Evolutionary conservation across 169 alveolate species (phyloP), one percentile per base, ranked within the genome.

Genomic region (Hepatocystis sp.): DNA sequence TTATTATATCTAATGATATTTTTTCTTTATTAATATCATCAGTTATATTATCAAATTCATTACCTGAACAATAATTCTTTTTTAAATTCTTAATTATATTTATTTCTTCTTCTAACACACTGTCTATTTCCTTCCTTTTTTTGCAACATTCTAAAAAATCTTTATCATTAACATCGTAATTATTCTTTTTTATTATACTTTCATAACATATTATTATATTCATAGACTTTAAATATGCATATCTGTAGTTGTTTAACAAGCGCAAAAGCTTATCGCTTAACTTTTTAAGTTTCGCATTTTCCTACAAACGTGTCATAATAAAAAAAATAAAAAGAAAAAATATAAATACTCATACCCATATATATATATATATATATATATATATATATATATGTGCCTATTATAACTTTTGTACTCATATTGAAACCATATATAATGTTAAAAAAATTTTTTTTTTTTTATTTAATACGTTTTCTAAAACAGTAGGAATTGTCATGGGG

Each of bases 191-290:
- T 8, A 81, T 51, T 61, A 81, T 17, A 1, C n/a, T 63, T 21
- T 81, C 89, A 34, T 81, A 81, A 60, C 44, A 28, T 2, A n/a
- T 32, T 15, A 81, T 55, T 34, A 81, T 39, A 13, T 61, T 67
- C n/a, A 78, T 3, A 8, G 89, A 47, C 51, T 47, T 60, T 44
- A 78, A 34, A 49, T 78, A 78, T 15, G 89, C 89, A 19, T 44
- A 51, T 39, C 89, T 60, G 40, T 78, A 78, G 39, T 49, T 78
- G 39, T 78, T 78, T 58, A 78, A 11, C 23, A 78, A 10, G 19
- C 51, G 32, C 17, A 78, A 21, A 11, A 78, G 84, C 52, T 78
- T 78, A n/a, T 61, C 89, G 30, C 19, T 61, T 15, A 78, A 4
- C 58, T 56, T 78, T 55, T 78, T 60, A 23, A 78, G 53, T 55